phyloP scores from a whole-genome alignment of 2,329 filamentous ascomycete species.

The Alternaria postmessia region DNA sequence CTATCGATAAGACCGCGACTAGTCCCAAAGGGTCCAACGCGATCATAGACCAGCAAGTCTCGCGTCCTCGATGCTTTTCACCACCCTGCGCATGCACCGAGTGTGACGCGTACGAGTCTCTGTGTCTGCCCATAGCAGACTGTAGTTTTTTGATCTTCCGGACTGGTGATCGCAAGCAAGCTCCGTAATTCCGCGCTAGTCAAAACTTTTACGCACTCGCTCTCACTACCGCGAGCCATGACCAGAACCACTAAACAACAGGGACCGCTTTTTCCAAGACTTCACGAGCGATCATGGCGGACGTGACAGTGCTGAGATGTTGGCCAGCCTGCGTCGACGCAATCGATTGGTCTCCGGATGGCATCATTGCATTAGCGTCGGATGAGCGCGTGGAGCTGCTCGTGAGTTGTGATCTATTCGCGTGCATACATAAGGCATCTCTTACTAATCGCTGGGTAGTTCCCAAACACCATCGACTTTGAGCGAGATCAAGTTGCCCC shows the following conservation, averaged over 20 bases:
- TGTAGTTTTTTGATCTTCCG: not conserved
- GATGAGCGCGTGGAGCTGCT: slow-evolving; percentile 65
- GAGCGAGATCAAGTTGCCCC: slow-evolving; percentile 41
- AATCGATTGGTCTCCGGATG: slow-evolving; percentile 67
- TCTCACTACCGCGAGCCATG: slow-evolving; percentile 9
- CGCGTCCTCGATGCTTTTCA: slow-evolving; percentile 4
- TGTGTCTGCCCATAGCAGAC: not conserved
- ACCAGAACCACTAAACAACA: slow-evolving; percentile 1
- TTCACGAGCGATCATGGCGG: slow-evolving; percentile 36
- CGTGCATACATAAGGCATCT: not conserved
- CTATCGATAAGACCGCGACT: slow-evolving; percentile 31
- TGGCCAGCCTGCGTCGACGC: slow-evolving; percentile 63
- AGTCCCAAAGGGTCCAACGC: slow-evolving; percentile 9
- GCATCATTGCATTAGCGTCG: slow-evolving; percentile 64
- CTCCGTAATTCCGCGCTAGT: slow-evolving; percentile 3
- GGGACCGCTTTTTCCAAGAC: not conserved
- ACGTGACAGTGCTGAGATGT: slow-evolving; percentile 48
- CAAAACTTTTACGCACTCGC: not conserved
- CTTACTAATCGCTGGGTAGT: slow-evolving; percentile 30
- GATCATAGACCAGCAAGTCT: slow-evolving; percentile 6
- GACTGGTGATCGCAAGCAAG: not conserved
- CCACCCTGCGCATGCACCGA: not conserved
- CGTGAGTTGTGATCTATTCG: slow-evolving; percentile 36
- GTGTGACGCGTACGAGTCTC: not conserved
- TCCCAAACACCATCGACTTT: slow-evolving; percentile 42